Evolutionary conservation across 345 rosid species (phyloP).

Genomic region (Geranium brycei): DNA sequence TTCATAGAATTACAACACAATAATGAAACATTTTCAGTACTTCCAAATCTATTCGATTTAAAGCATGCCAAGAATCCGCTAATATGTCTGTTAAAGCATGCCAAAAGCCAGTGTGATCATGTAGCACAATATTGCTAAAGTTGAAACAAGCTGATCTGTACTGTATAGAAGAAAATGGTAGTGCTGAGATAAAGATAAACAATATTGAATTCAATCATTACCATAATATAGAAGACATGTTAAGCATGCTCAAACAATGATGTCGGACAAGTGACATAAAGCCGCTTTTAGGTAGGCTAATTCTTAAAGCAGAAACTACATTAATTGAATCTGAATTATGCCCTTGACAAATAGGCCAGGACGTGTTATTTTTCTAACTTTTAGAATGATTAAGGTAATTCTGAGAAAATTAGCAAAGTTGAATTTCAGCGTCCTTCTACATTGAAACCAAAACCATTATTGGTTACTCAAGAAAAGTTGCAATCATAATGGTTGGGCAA

Average conservation of each 20-base stretch:
- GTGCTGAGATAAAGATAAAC: constrained; percentile 23
- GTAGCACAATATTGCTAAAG: constrained; percentile 1
- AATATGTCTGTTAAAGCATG: neutral
- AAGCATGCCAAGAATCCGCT: too few relatives aligned
- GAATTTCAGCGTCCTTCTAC: neutral
- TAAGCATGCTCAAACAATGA: constrained; percentile 39
- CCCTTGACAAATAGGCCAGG: neutral
- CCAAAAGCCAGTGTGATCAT: neutral
- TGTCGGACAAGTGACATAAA: constrained; percentile 22
- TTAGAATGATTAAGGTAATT: neutral
- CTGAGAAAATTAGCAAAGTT: neutral
- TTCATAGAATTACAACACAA: constrained; percentile 12
- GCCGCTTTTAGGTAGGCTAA: constrained; percentile 19
- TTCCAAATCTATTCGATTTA: too few relatives aligned
- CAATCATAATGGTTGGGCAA: neutral
- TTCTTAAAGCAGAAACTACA: constrained; percentile 11
- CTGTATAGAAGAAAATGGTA: constrained; percentile 12
- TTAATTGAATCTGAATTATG: constrained; percentile 18
- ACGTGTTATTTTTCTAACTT: neutral
- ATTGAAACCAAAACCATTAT: too few relatives aligned
- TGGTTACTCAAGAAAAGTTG: neutral
- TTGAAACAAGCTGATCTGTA: constrained; percentile 15
- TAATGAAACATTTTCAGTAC: neutral
- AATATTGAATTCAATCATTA: constrained; percentile 11
- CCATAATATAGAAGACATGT: constrained; percentile 30